These are phyloP conservation scores for Boletus edulis DNA, from an alignment of 768 basidiomycete genomes.

Conservation along the genomic window DNA sequence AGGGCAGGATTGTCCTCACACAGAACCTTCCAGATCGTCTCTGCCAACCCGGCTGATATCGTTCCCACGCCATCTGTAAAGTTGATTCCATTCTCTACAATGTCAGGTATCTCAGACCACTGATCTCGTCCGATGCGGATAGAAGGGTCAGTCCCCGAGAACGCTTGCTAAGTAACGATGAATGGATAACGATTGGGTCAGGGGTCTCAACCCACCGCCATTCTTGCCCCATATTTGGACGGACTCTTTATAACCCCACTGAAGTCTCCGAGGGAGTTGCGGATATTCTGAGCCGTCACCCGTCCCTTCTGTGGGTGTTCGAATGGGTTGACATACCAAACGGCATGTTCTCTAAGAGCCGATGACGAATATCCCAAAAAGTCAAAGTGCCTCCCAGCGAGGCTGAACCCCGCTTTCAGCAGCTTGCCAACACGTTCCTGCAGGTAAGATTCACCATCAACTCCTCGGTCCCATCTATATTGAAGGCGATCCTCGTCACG, in stretches of 20 bases:
- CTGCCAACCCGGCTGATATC: slow-evolving; percentile 59
- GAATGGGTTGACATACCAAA: slow-evolving; percentile 80
- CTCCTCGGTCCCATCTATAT: slow-evolving; percentile 67
- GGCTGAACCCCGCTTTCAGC: slow-evolving; percentile 60
- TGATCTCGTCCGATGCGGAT: slow-evolving; percentile 53
- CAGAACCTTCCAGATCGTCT: slow-evolving; percentile 57
- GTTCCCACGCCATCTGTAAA: slow-evolving; percentile 84
- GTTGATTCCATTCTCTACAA: slow-evolving; percentile 41
- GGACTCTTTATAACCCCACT: slow-evolving; percentile 53
- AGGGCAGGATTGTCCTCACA: slow-evolving; percentile 42
- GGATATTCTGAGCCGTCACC: slow-evolving; percentile 58
- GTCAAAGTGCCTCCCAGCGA: slow-evolving; percentile 46
- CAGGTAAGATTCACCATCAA: slow-evolving; percentile 57
- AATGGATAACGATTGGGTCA: neutral
- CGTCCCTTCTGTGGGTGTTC: slow-evolving; percentile 38
- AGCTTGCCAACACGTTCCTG: slow-evolving; percentile 54
- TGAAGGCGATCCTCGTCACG: slow-evolving; percentile 76
- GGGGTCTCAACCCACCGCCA: slow-evolving; percentile 40
- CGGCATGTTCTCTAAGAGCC: slow-evolving; percentile 73
- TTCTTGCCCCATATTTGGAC: slow-evolving; percentile 79
- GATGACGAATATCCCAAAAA: slow-evolving; percentile 60
- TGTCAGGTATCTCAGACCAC: slow-evolving; percentile 64
- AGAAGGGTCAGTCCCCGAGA: slow-evolving; percentile 78
- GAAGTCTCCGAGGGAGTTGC: slow-evolving; percentile 68
- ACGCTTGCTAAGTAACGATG: slow-evolving; percentile 53